Base-by-base conservation (phyloP, 176 grass and related monocot genomes). In the Musa beccarii region DNA sequence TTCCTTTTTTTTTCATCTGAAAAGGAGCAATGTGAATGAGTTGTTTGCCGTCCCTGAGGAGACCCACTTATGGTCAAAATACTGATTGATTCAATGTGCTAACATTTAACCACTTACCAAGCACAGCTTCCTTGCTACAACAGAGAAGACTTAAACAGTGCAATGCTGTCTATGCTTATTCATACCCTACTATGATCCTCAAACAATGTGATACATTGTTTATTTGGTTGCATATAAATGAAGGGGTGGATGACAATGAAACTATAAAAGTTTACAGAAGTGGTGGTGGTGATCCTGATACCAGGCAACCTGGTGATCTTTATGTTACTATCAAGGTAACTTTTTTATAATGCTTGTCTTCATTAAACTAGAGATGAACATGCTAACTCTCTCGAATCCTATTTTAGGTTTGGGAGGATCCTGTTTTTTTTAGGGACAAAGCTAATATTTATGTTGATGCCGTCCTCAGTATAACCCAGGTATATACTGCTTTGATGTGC, bases 371-470 rank as follows among this genome's bases (percentile, higher is more conserved):
- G 19, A 73, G 13, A 50, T 75, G 49, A 54, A 52, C 3, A 26
- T 8, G 34, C 34, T 43, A 43, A 43, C 34, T 23, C 65, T 16
- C 72, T 59, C 6, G 23, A 75, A 24, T 77, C 34, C 11, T 62
- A 78, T 78, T 79, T 25, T 84, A 98, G 95, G 95, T 98, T 68
- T 81, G 55, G 76, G 90, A 86, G 54, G 90, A 98, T 74, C 95
- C 88, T 50, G 88, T 98, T 56, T 98, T 98, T 59, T 80, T 86
- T 52, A 91, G 95, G 87, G 90, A 98, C 9, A 98, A 84, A 81
- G 82, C 86, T 79, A 82, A 98, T 87, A 93, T 99, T 74, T 90
- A 99, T 79, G 90, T 99, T 34, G 86, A 99, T 86, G 62, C 95
- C 82, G 82, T 77, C 29, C 71, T 99, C 66, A 91, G 89, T 81